Percentiles rank a stretch among this genome's conserved stretches.
These are phyloP conservation scores for Euryodendron excelsum DNA, from an alignment of 148 eudicot species.

Conservation along the genomic window DNA sequence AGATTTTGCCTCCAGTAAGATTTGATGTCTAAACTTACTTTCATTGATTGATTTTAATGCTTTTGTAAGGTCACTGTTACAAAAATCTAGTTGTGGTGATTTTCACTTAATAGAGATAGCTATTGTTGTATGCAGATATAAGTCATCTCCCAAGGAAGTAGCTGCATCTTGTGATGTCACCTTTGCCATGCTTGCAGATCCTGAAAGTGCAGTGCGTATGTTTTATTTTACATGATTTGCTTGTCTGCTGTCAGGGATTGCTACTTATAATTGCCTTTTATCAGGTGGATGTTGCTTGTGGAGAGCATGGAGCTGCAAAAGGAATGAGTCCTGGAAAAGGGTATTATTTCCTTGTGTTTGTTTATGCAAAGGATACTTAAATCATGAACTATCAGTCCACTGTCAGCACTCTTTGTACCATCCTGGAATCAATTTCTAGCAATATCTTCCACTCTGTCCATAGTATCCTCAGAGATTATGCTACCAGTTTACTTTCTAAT, in stretches of 20 bases:
- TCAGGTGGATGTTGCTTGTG: constrained; percentile 88
- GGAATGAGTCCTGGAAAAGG: constrained; percentile 95
- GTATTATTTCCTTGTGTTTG: constrained; percentile 32
- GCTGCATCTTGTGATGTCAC: constrained; percentile 93
- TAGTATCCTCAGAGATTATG: background rate
- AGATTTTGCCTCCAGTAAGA: background rate
- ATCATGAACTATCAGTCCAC: background rate
- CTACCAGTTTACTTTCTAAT: background rate
- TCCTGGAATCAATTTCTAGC: background rate
- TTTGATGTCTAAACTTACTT: background rate
- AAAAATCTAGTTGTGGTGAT: background rate
- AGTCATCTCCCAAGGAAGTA: constrained; percentile 84
- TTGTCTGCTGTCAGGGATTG: constrained; percentile 18
- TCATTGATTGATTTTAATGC: background rate
- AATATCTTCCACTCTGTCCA: background rate
- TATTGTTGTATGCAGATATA: constrained; percentile 50
- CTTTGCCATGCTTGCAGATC: constrained; percentile 98
- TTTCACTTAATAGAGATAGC: background rate
- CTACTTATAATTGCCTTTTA: constrained; percentile 18
- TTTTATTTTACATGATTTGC: constrained; percentile 22
- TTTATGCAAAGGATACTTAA: background rate
- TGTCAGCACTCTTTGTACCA: background rate
- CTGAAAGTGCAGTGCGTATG: constrained; percentile 95
- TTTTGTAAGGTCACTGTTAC: background rate
- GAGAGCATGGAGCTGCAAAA: constrained; percentile 71